A percentile compares a stretch with the other conserved stretches of the same genome.
Conservation (phyloP, 2,329 filamentous ascomycete genomes). For the Xylogone sp. region DNA sequence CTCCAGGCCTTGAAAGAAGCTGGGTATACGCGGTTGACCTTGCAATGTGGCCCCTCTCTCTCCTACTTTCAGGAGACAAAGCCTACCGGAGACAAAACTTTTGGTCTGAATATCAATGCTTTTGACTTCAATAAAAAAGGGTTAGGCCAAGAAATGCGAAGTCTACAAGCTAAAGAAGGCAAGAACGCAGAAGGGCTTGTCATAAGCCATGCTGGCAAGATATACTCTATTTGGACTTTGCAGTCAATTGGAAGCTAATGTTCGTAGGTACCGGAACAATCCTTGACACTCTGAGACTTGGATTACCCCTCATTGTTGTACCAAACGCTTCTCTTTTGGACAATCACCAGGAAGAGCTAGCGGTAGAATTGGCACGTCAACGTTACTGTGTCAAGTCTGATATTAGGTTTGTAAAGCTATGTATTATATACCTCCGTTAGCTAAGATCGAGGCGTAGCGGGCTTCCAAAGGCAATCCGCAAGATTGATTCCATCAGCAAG, state of each 20-base stretch:
- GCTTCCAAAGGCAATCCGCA: not conserved
- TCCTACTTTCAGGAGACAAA: conserved; percentile 42
- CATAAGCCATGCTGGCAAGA: conserved; percentile 82
- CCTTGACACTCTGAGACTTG: conserved; percentile 72
- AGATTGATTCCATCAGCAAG: not conserved
- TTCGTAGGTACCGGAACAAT: conserved; percentile 80
- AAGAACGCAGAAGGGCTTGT: conserved; percentile 55
- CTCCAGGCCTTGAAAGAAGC: conserved; percentile 53
- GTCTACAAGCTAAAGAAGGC: conserved; percentile 43
- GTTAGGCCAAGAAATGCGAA: conserved; percentile 40
- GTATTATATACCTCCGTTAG: not conserved
- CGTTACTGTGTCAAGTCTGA: conserved; percentile 61
- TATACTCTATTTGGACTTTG: not conserved
- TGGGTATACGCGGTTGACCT: conserved; percentile 66
- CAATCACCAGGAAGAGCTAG: conserved; percentile 89
- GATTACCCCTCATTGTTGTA: conserved; percentile 79
- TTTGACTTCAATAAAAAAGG: conserved; percentile 64
- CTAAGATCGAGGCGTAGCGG: not conserved
- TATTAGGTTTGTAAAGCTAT: conserved; percentile 14
- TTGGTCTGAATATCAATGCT: conserved; percentile 49
- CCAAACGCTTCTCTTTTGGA: conserved; percentile 79
- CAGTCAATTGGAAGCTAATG: conserved; percentile 2
- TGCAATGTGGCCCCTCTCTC: conserved; percentile 78
- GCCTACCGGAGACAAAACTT: conserved; percentile 18
- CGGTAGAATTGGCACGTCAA: conserved; percentile 67